phyloP scores from a whole-genome alignment of 2,329 filamentous ascomycete genomes.

The Chalaropsis thielavioides region DNA sequence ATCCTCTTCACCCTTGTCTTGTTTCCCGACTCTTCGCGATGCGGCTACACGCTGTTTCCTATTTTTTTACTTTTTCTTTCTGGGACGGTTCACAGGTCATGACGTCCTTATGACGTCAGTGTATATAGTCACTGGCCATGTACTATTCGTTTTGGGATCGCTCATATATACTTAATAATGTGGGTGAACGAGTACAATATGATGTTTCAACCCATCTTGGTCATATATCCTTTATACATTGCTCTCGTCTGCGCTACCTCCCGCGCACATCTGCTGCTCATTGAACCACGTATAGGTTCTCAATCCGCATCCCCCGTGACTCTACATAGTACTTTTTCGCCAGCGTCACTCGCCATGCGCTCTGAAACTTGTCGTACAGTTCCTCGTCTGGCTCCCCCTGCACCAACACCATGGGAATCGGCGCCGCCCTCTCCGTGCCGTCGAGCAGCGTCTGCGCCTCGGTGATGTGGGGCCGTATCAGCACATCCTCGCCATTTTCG shows the following conservation, averaged over 20 bases:
- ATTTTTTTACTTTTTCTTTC: background rate
- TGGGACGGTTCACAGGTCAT: background rate
- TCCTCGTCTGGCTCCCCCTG: conserved; percentile 48
- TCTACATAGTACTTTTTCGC: conserved; percentile 65
- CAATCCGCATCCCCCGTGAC: conserved; percentile 65
- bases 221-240: background rate
- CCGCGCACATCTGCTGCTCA: background rate
- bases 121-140: conserved; percentile 4
- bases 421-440: conserved; percentile 54
- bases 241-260: background rate
- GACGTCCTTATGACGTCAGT: background rate
- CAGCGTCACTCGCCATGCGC: conserved; percentile 56
- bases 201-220: background rate
- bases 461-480: conserved; percentile 56
- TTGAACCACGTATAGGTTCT: conserved; percentile 47
- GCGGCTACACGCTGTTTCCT: background rate
- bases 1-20: background rate
- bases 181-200: too few species aligned
- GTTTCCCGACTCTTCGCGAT: background rate
- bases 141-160: background rate
- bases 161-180: too few species aligned
- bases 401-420: conserved; percentile 73
- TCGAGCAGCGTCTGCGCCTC: conserved; percentile 54
- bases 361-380: conserved; percentile 47
- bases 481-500: conserved; percentile 25